Evolutionary conservation across 2,329 filamentous ascomycete genomes (phyloP).

Genomic region (Dactylellina leptospora): DNA sequence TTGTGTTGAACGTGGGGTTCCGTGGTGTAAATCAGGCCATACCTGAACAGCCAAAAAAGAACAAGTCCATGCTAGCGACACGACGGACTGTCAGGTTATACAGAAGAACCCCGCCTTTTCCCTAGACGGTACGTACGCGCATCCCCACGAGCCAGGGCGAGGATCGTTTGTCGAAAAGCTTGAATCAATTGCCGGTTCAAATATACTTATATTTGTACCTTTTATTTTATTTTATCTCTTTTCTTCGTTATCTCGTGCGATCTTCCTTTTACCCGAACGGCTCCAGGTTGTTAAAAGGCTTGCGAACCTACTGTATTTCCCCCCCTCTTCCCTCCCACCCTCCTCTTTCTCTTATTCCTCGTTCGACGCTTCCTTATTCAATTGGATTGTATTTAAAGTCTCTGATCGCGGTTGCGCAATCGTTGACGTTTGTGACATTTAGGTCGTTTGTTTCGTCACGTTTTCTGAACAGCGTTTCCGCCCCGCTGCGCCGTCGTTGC

Average conservation of each 20-base stretch:
- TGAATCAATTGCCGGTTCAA: slow-evolving; percentile 3
- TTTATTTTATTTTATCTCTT: neutral
- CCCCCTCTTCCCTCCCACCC: neutral
- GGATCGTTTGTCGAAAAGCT: neutral
- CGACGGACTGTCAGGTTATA: no score
- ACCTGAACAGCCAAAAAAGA: no score
- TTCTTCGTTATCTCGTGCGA: neutral
- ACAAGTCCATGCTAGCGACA: no score
- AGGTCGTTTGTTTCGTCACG: no score
- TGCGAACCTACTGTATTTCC: neutral
- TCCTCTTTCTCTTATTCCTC: neutral
- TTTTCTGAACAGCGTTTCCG: no score
- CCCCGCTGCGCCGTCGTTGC: no score
- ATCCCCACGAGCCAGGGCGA: neutral
- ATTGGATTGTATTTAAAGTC: neutral
- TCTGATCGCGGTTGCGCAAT: neutral
- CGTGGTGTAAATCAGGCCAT: no score
- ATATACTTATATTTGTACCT: no score
- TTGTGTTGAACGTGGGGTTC: no score
- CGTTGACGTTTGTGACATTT: no score
- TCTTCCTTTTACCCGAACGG: slow-evolving; percentile 21
- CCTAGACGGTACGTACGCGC: no score
- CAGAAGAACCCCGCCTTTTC: no score
- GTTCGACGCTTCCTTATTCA: neutral
- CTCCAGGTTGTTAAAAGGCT: slow-evolving; percentile 1